phyloP scores from a whole-genome alignment of 345 rosid species.

The Raphanus raphanistrum region DNA sequence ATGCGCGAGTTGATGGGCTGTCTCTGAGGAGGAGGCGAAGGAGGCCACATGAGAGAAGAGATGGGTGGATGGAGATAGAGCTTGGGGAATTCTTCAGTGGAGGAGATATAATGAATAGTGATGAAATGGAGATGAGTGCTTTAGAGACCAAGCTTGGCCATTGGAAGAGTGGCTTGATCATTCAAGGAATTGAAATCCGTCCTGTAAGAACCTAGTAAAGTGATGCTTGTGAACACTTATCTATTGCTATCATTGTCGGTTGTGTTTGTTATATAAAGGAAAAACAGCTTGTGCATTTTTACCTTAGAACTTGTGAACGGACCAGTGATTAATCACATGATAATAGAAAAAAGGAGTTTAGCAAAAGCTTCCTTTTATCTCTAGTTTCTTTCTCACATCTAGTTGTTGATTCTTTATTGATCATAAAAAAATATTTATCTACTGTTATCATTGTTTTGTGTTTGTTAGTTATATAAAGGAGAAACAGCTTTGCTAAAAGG shows the following conservation, averaged over 20 bases:
- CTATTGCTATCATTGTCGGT: background rate
- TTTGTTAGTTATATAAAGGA: background rate
- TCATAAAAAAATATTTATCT: too few relatives aligned
- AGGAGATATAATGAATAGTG: background rate
- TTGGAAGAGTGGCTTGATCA: background rate
- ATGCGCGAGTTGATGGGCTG: background rate
- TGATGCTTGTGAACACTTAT: background rate
- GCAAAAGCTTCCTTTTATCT: background rate
- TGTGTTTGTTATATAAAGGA: background rate
- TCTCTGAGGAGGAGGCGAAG: background rate
- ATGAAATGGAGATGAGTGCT: conserved; percentile 7
- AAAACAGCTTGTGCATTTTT: background rate
- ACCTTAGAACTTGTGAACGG: background rate
- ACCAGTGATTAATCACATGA: background rate
- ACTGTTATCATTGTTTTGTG: too few relatives aligned
- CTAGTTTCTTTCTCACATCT: background rate
- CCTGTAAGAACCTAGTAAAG: background rate
- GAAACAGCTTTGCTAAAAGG: background rate
- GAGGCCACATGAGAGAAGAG: background rate
- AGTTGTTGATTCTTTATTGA: background rate
- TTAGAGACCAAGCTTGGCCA: background rate
- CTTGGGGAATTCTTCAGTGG: background rate
- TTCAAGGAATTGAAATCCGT: conserved; percentile 10
- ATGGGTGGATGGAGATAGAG: conserved; percentile 7
- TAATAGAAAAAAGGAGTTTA: too few relatives aligned